Evolutionary conservation across 208 protist genomes (phyloP).

Genomic region (Trypanosoma scelopori): DNA sequence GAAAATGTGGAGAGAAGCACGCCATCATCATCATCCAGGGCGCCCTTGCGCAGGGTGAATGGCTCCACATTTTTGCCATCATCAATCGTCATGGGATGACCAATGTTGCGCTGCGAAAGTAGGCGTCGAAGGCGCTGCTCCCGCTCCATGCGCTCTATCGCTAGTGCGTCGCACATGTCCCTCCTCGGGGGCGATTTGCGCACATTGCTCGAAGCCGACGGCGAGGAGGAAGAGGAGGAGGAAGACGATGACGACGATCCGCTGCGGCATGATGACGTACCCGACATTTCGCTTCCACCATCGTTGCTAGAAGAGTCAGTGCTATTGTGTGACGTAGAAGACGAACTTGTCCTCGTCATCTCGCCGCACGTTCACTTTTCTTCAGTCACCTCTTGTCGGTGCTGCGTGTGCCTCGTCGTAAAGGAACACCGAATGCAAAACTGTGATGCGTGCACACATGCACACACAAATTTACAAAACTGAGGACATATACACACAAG

Average conservation of each 20-base stretch:
- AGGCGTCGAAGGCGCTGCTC: constrained; percentile 56
- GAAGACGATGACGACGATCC: constrained; percentile 13
- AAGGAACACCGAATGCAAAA: too few species aligned
- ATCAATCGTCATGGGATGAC: constrained; percentile 23
- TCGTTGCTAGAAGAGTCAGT: constrained; percentile 8
- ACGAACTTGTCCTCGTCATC: constrained; percentile 4
- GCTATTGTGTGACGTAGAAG: constrained; percentile 8
- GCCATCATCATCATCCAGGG: constrained; percentile 42
- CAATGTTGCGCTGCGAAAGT: constrained; percentile 67
- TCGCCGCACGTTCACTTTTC: not conserved
- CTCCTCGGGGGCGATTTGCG: not conserved
- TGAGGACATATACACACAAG: too few species aligned
- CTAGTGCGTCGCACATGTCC: constrained; percentile 23
- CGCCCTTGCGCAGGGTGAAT: constrained; percentile 33
- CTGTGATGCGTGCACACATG: too few species aligned
- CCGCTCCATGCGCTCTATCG: constrained; percentile 46
- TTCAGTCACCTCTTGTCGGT: too few species aligned
- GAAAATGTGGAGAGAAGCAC: constrained; percentile 56
- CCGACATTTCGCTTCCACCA: not conserved
- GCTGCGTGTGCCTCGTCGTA: too few species aligned
- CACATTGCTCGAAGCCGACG: not conserved
- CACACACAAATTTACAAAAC: too few species aligned
- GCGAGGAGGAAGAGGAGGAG: constrained; percentile 6
- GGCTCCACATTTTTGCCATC: constrained; percentile 26
- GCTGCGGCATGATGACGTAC: not conserved